These are phyloP conservation scores for Sechiopsis laciniata DNA, from an alignment of 306 rosid genomes.

Conservation along the genomic window DNA sequence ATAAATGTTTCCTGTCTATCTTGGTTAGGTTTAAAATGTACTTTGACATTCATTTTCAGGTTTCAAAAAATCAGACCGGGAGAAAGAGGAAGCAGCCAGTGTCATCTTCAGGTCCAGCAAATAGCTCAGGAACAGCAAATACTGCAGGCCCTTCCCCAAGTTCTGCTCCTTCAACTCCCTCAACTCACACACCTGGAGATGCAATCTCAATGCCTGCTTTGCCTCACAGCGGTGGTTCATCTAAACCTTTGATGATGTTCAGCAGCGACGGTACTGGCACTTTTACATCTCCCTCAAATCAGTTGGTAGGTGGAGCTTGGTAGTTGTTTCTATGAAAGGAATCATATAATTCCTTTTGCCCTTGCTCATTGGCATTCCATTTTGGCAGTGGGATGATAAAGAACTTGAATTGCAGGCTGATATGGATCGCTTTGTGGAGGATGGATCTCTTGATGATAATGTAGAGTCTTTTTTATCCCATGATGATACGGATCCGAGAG, in stretches of 20 bases:
- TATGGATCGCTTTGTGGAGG: conserved; percentile 93
- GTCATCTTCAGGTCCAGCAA: conserved; percentile 98
- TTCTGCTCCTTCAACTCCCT: conserved; percentile 98
- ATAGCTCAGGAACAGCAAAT: conserved; percentile 96
- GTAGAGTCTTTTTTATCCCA: conserved; percentile 97
- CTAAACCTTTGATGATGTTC: conserved; percentile 85
- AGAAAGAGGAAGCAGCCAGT: conserved; percentile 97
- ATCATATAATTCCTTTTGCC: conserved; percentile 50
- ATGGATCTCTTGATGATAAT: conserved; percentile 89
- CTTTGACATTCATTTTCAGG: conserved; percentile 48
- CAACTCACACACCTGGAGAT: conserved; percentile 97
- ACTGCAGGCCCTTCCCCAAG: conserved; percentile 96
- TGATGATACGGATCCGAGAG: conserved; percentile 93
- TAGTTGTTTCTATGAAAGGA: conserved; percentile 31
- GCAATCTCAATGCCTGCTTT: conserved; percentile 90
- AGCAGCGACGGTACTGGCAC: conserved; percentile 73
- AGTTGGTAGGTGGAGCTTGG: conserved; percentile 62
- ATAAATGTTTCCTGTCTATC: background rate
- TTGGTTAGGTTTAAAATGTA: conserved; percentile 28
- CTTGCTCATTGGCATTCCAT: conserved; percentile 81
- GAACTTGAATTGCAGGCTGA: conserved; percentile 99
- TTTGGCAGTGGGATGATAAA: conserved; percentile 99
- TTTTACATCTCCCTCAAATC: conserved; percentile 87
- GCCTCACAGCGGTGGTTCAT: conserved; percentile 79
- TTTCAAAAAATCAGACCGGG: conserved; percentile 86